phyloP scores from a whole-genome alignment of 371 early-diverging fungal genomes.

The Mortierella sp. region DNA sequence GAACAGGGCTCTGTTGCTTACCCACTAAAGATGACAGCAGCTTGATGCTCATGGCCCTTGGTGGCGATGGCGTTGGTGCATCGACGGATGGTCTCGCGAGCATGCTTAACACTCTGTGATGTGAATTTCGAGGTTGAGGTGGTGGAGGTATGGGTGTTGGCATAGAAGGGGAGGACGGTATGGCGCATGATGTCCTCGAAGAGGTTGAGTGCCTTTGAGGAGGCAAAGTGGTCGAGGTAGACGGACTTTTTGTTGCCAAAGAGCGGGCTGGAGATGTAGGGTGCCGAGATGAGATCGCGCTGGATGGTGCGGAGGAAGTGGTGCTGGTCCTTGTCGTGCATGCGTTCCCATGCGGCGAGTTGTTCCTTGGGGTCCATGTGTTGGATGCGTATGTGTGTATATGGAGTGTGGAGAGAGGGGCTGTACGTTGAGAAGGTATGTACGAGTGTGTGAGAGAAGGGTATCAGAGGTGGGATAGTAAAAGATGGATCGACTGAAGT shows the following conservation, averaged over 20 bases:
- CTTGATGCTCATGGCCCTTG: conserved; percentile 39
- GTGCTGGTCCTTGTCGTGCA: conserved; percentile 17
- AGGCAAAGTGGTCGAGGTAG: conserved; percentile 49
- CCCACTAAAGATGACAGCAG: conserved; percentile 44
- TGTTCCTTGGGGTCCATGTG: conserved; percentile 33
- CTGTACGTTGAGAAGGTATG: neutral
- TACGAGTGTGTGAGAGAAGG: neutral
- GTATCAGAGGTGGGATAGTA: neutral
- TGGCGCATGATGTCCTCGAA: conserved; percentile 37
- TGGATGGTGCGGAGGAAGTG: conserved; percentile 24
- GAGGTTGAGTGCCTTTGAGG: conserved; percentile 34
- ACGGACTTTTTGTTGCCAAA: conserved; percentile 48
- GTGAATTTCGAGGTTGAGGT: conserved; percentile 42
- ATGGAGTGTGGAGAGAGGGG: neutral
- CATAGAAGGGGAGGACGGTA: conserved; percentile 36
- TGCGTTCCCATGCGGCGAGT: conserved; percentile 23
- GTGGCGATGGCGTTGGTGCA: conserved; percentile 39
- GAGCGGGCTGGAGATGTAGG: conserved; percentile 23
- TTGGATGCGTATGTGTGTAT: neutral
- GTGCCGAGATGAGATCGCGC: conserved; percentile 31
- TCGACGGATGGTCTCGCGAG: conserved; percentile 35
- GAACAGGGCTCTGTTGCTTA: conserved; percentile 11
- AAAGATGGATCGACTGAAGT: too few species aligned
- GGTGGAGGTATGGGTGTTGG: conserved; percentile 52
- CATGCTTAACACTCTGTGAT: conserved; percentile 25